Evolutionary conservation across 2,329 filamentous ascomycete genomes (phyloP).

Genomic region (Fusarium tjaetaba): DNA sequence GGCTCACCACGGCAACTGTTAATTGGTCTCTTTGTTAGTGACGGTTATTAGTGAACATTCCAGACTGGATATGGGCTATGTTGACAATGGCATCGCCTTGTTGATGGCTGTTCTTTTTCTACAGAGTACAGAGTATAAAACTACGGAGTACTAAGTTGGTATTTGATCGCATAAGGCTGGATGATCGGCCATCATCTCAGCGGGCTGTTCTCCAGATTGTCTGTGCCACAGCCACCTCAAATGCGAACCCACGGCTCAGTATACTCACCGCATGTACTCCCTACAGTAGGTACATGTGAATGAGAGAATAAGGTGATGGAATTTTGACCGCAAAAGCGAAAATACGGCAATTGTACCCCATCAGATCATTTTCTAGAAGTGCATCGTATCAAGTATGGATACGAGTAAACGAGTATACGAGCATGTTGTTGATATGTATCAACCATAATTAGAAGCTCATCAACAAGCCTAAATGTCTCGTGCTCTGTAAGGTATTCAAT

Average conservation of each 20-base stretch:
- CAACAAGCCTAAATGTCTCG: neutral
- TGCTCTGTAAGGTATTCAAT: neutral
- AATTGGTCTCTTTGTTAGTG: neutral
- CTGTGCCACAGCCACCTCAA: neutral
- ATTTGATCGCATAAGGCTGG: conserved; percentile 17
- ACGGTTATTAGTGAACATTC: neutral
- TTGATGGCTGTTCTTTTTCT: neutral
- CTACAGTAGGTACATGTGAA: neutral
- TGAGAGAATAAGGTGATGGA: conserved; percentile 5
- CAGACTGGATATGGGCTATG: neutral
- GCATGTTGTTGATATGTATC: neutral
- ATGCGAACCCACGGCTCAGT: conserved; percentile 7
- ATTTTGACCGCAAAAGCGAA: conserved; percentile 10
- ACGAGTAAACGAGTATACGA: neutral
- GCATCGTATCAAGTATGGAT: neutral
- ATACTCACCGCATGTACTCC: conserved; percentile 11
- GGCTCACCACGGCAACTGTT: conserved; percentile 5
- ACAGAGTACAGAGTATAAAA: too few species aligned
- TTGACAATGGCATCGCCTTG: neutral
- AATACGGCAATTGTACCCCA: neutral
- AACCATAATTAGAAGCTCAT: neutral
- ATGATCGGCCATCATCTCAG: conserved; percentile 11
- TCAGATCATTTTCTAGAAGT: neutral
- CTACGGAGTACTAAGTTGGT: neutral
- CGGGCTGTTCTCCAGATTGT: conserved; percentile 2